These are phyloP conservation scores for Claviceps africana DNA, from an alignment of 2,329 filamentous ascomycete genomes.

Conservation along the genomic window DNA sequence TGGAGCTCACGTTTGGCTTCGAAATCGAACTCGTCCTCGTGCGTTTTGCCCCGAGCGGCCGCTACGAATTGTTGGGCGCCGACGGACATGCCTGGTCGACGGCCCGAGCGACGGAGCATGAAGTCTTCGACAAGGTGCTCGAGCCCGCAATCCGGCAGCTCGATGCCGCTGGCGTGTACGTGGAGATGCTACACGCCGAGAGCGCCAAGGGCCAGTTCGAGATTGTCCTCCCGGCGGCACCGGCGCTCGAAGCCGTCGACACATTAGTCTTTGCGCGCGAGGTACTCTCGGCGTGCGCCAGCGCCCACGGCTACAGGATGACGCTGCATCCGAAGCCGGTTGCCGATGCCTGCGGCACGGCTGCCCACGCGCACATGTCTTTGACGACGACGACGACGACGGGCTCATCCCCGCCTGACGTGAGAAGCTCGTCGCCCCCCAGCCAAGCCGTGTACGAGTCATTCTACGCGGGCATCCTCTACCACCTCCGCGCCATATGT, in stretches of 20 bases:
- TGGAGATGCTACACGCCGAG: slow-evolving; percentile 66
- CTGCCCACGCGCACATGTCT: slow-evolving; percentile 56
- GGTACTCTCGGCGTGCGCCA: slow-evolving; percentile 50
- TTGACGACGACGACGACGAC: slow-evolving; percentile 26
- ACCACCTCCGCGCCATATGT: slow-evolving; percentile 49
- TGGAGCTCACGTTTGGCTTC: slow-evolving; percentile 58
- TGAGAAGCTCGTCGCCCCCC: not conserved
- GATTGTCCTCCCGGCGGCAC: slow-evolving; percentile 50
- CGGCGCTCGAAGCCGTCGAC: slow-evolving; percentile 56
- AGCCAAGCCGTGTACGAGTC: slow-evolving; percentile 35
- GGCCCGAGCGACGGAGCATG: slow-evolving; percentile 47
- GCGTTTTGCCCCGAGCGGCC: slow-evolving; percentile 24
- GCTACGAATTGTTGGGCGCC: slow-evolving; percentile 33
- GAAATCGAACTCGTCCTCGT: slow-evolving; percentile 72
- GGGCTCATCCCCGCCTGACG: not conserved
- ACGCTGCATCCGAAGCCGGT: slow-evolving; percentile 65
- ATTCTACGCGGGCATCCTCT: slow-evolving; percentile 61
- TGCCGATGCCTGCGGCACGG: slow-evolving; percentile 42
- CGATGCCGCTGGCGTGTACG: slow-evolving; percentile 44
- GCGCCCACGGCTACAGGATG: slow-evolving; percentile 46
- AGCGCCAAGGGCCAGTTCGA: slow-evolving; percentile 64
- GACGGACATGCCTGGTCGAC: slow-evolving; percentile 59
- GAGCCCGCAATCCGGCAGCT: slow-evolving; percentile 52
- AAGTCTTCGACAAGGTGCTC: slow-evolving; percentile 41
- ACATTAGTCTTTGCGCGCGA: slow-evolving; percentile 56